A percentile compares a stretch with the other conserved stretches of the same genome.
Conservation (phyloP, 192 early-diverging fungal species). For the Gamsiella multidivaricata region DNA sequence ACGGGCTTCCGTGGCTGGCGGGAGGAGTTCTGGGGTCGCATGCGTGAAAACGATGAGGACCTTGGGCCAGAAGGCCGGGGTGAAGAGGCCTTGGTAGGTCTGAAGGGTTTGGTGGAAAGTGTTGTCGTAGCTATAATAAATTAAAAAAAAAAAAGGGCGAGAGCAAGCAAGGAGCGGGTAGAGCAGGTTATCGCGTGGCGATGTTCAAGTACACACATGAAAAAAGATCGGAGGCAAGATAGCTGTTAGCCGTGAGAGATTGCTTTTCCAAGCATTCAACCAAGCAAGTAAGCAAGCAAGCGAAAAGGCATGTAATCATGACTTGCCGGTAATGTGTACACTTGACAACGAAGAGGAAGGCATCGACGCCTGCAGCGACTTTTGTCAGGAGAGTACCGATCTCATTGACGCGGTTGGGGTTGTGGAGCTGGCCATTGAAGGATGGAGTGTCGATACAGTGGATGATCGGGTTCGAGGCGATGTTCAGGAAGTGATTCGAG, state of each 20-base stretch:
- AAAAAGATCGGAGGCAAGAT: neutral
- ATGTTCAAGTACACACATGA: neutral
- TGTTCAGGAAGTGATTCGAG: conserved; percentile 51
- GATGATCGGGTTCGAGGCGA: conserved; percentile 46
- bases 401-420: conserved; percentile 33
- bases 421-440: conserved; percentile 53
- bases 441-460: conserved; percentile 59
- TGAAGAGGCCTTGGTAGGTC: conserved; percentile 37
- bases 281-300: too few relatives aligned
- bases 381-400: conserved; percentile 33
- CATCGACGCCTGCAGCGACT: conserved; percentile 48
- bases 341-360: conserved; percentile 57
- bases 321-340: conserved; percentile 58
- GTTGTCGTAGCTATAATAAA: conserved; percentile 40
- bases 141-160: neutral
- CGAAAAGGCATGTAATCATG: too few relatives aligned
- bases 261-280: too few relatives aligned
- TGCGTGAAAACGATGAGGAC: conserved; percentile 46
- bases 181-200: neutral
- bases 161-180: neutral
- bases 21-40: conserved; percentile 37
- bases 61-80: conserved; percentile 51
- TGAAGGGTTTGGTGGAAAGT: conserved; percentile 43
- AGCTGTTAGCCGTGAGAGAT: too few relatives aligned
- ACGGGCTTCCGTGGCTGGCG: conserved; percentile 18